phyloP scores from a whole-genome alignment of 176 grass and related monocot species.

The Zea mays region Zm-B73-REFERENCE-NAM-5.0 NC_050105.1:581501-582000 shows the following conservation, averaged over 20 bases:
- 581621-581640: constrained; percentile 77
- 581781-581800: no score
- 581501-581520: constrained; percentile 43
- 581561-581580: constrained; percentile 79
- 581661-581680: constrained; percentile 52
- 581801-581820: no score
- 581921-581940: constrained; percentile 57
- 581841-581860: background rate
- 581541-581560: constrained; percentile 46
- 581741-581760: constrained; percentile 74
- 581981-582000: constrained; percentile 45
- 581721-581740: constrained; percentile 99
- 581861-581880: background rate
- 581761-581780: constrained; percentile 42
- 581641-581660: constrained; percentile 62
- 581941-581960: constrained; percentile 65
- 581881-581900: constrained; percentile 53
- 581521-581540: constrained; percentile 53
- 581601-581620: constrained; percentile 75
- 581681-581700: constrained; percentile 66
- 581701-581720: constrained; percentile 79
- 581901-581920: constrained; percentile 65
- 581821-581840: background rate
- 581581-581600: constrained; percentile 93
- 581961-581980: constrained; percentile 65